A percentile compares a stretch with the other conserved stretches of the same genome.
phyloP scores from a whole-genome alignment of 2,329 filamentous ascomycete species.

The Hymenoscyphus salicellus region DNA sequence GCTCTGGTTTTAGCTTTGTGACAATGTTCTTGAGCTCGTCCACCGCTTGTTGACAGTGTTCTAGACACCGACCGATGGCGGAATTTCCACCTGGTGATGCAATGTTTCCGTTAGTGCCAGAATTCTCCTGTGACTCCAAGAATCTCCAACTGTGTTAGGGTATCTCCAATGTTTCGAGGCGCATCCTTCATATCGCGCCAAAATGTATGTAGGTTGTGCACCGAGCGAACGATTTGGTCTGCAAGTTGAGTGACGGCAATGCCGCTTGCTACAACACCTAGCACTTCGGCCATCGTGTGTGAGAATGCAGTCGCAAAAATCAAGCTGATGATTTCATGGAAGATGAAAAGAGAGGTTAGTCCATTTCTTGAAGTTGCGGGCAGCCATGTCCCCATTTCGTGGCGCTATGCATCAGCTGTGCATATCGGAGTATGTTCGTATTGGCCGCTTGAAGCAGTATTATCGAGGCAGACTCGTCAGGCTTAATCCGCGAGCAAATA shows the following conservation, averaged over 20 bases:
- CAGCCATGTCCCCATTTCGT: not conserved
- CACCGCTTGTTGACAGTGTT: not conserved
- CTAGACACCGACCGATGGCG: not conserved
- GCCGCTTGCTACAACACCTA: slow-evolving; percentile 12
- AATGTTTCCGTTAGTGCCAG: not conserved
- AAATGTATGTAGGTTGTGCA: not conserved
- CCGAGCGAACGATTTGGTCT: not conserved
- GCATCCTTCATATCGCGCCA: not conserved
- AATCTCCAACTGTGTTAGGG: not conserved
- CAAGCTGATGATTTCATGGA: not conserved
- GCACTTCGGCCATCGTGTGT: slow-evolving; percentile 12
- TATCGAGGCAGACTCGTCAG: not conserved
- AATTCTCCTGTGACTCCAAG: too few relatives aligned
- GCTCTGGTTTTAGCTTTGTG: not conserved
- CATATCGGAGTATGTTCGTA: not conserved
- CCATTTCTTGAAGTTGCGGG: not conserved
- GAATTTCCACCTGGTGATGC: not conserved
- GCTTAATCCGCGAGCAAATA: too few relatives aligned
- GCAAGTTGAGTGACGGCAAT: slow-evolving; percentile 8
- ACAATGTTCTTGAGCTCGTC: not conserved
- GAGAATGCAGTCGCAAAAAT: not conserved
- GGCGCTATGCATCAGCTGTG: not conserved
- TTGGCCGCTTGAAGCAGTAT: not conserved
- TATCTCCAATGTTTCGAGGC: not conserved
- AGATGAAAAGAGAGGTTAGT: not conserved